Base-by-base conservation (phyloP, 2,329 filamentous ascomycete genomes). In the Macrophomina pseudophaseolina region DNA sequence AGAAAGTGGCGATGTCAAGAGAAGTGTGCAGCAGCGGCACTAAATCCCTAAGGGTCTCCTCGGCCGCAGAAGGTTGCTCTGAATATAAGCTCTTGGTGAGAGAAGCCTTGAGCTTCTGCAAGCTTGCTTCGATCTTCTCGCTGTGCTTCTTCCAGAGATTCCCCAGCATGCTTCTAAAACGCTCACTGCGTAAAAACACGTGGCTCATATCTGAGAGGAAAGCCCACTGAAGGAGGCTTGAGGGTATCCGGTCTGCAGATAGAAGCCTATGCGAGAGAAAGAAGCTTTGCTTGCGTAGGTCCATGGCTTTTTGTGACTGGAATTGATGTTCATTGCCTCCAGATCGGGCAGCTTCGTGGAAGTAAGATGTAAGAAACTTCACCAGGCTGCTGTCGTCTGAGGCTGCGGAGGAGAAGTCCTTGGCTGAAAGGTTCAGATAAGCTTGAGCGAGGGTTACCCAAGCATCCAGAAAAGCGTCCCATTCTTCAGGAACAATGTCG, bases 401-500 rank as follows among this genome's bases (percentile, higher is more conserved):
- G 8, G 87, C 82, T 32, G 80, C 76, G 42, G 77, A 74, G 54
- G 76, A 70, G 68, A 95, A 91, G 0, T 87, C 80, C 1, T 83
- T 73, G 6, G 87, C 83, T 0, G 86, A 72, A 0, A 91, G 79
- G 14, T 85, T 82, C 35, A 95, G 78, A 69, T 93, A 87, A 2
- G 88, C 84, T 64, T 89, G 84, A 6, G 87, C 81, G 6, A 97
- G 83, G 11, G 87, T 81, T 18, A 88, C 80, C 93, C 93, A 97
- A 42, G 92, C 89, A 69, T 91, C 86, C 54, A 96, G 81, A 75
- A 91, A 93, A 38, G 86, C 83, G 70, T 90, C 84, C 93, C 93
- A 97, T 79, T 97, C 92, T 60, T 84, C 80, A 3, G 88, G 80
- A 46, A 85, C 82, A 68, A 97, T 85, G 71, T 86, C 85, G 70